Evolutionary conservation across 2,329 filamentous ascomycete genomes (phyloP), one percentile per base, ranked within the genome.

Genomic region (Penicillium hordei): DNA sequence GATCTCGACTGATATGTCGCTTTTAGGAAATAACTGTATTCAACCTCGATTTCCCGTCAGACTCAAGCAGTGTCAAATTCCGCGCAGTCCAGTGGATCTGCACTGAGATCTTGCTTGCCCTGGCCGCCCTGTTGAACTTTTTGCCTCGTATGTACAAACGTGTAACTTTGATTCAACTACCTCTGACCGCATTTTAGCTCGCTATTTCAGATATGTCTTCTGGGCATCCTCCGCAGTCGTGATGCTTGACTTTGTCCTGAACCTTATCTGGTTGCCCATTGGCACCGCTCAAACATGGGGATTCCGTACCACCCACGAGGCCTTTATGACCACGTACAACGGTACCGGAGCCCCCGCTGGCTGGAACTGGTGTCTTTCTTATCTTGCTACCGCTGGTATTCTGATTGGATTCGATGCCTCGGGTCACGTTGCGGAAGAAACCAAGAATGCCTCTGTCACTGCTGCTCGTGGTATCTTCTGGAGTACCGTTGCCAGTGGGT

Each of bases 351-450:
- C 81, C 1, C 82, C 83, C 0, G 75, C 78, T 1, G 83, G 79
- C 3, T 86, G 84, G 83, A 86, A 86, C 65, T 86, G 83, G 84
- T 85, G 83, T 71, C 76, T 86, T 4, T 84, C 82, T 4, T 86
- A 83, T 68, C 79, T 84, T 27, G 83, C 83, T 1, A 86, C 84
- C 1, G 83, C 83, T 8, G 84, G 83, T 40, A 81, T 86, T 40
- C 65, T 86, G 55, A 85, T 86, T 51, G 84, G 84, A 1, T 86
- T 85, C 53, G 84, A 86, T 68, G 84, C 84, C 0, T 83, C 81
- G 0, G 84, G 84, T 2, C 83, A 86, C 61, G 82, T 86, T 29
- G 82, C 82, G 0, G 84, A 86, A 62, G 84, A 86, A 66, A 86
- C 84, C 1, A 83, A 84, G 68, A 83, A 86, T 59, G 83, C 83